Percentiles rank a stretch among this genome's conserved stretches.
These are phyloP conservation scores for Diaporthe ampelina DNA, from an alignment of 2,329 filamentous ascomycete species.

Conservation along the genomic window DNA sequence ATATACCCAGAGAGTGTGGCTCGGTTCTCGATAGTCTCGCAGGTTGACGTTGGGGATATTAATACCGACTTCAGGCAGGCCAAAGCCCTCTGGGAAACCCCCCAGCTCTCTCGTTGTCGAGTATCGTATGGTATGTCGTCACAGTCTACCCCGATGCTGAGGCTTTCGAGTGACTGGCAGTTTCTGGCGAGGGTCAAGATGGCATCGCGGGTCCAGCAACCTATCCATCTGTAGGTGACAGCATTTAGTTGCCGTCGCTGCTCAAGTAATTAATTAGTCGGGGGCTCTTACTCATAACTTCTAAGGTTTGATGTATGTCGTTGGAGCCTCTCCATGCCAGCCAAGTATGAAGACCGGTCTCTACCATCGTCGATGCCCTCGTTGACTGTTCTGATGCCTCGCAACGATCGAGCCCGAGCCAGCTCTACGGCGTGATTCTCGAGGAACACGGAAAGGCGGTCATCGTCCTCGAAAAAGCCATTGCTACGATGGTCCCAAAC, in stretches of 20 bases:
- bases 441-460: neutral
- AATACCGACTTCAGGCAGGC: constrained; percentile 1
- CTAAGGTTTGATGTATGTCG: constrained; percentile 7
- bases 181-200: neutral
- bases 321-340: constrained; percentile 4
- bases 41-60: neutral
- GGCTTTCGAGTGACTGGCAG: constrained; percentile 21
- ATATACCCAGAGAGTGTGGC: constrained; percentile 1
- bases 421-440: neutral
- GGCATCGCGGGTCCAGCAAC: neutral
- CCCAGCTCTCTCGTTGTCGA: neutral
- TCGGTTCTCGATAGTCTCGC: neutral
- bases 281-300: constrained; percentile 3
- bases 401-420: neutral
- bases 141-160: neutral
- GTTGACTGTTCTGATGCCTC: neutral
- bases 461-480: neutral
- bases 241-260: neutral
- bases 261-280: neutral
- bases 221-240: neutral
- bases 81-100: neutral
- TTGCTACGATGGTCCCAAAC: constrained; percentile 22
- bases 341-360: neutral
- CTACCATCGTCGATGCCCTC: neutral
- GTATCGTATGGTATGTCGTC: neutral